phyloP scores from a whole-genome alignment of 164 flowering plant genomes.

The Protea cynaroides region DNA sequence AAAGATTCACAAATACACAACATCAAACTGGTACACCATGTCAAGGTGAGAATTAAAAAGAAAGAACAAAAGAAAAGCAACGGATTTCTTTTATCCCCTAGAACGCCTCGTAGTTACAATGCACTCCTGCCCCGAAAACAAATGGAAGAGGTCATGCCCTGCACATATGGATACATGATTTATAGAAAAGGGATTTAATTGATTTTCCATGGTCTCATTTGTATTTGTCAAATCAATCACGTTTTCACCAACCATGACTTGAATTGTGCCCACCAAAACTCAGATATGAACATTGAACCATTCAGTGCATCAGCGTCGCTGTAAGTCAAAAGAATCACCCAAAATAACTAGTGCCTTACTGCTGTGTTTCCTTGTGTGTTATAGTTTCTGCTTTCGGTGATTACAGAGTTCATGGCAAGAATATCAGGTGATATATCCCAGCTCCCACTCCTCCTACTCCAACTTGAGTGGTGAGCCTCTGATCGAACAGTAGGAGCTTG shows the following conservation, averaged over 20 bases:
- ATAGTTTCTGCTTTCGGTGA: conserved; percentile 35
- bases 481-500: conserved; percentile 39
- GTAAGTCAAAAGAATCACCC: neutral
- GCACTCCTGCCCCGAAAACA: conserved; percentile 1
- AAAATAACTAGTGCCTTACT: conserved; percentile 6
- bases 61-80: neutral
- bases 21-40: too few relatives aligned
- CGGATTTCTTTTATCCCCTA: neutral
- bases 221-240: neutral
- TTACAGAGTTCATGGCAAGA: conserved; percentile 27
- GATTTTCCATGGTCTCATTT: neutral
- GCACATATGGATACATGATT: neutral
- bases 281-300: neutral
- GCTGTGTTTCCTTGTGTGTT: conserved; percentile 12
- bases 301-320: neutral
- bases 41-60: neutral
- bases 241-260: neutral
- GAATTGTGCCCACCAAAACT: neutral
- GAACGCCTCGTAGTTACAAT: neutral
- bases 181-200: neutral
- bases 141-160: neutral
- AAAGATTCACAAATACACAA: neutral
- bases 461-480: conserved; percentile 50
- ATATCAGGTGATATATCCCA: conserved; percentile 71
- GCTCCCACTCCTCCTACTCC: conserved; percentile 66